phyloP scores from a whole-genome alignment of 2,329 filamentous ascomycete genomes.

The Raffaelea albimanens region DNA sequence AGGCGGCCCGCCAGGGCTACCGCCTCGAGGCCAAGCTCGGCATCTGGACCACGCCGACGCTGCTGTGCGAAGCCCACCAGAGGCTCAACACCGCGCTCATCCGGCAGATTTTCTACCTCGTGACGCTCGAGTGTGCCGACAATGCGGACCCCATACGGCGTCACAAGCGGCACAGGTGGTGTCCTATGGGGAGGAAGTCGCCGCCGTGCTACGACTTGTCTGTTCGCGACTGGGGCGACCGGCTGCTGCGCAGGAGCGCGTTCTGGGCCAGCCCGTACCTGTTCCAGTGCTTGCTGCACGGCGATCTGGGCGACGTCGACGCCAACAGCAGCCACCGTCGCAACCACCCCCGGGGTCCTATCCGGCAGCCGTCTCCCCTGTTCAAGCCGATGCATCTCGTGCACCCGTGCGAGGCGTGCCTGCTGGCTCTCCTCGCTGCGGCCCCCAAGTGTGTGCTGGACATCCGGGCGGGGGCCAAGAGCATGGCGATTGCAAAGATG shows the following conservation, averaged over 20 bases:
- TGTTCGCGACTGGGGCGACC: slow-evolving; percentile 14
- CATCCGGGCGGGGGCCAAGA: no score
- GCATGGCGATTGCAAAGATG: no score
- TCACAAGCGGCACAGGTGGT: slow-evolving; percentile 1
- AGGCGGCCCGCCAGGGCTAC: slow-evolving; percentile 6
- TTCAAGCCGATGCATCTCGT: no score
- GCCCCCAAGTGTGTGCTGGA: no score
- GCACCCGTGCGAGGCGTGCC: slow-evolving; percentile 41
- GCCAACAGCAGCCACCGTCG: background rate
- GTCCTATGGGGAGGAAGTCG: background rate
- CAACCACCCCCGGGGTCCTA: no score
- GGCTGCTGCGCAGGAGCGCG: slow-evolving; percentile 11
- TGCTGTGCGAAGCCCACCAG: slow-evolving; percentile 14
- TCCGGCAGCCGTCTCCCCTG: no score
- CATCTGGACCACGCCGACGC: slow-evolving; percentile 7
- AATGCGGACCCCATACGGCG: slow-evolving; percentile 10
- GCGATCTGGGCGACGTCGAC: slow-evolving; percentile 3
- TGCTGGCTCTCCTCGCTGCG: slow-evolving; percentile 40
- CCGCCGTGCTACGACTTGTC: no score
- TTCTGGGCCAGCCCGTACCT: slow-evolving; percentile 10
- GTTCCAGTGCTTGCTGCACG: slow-evolving; percentile 7
- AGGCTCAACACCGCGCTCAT: slow-evolving; percentile 14
- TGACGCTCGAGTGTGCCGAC: slow-evolving; percentile 24
- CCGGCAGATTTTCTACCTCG: slow-evolving; percentile 11
- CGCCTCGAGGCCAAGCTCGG: slow-evolving; percentile 1